Evolutionary conservation across 345 rosid genomes (phyloP), one percentile per base, ranked within the genome.

Genomic region (Geranium brycei): DNA sequence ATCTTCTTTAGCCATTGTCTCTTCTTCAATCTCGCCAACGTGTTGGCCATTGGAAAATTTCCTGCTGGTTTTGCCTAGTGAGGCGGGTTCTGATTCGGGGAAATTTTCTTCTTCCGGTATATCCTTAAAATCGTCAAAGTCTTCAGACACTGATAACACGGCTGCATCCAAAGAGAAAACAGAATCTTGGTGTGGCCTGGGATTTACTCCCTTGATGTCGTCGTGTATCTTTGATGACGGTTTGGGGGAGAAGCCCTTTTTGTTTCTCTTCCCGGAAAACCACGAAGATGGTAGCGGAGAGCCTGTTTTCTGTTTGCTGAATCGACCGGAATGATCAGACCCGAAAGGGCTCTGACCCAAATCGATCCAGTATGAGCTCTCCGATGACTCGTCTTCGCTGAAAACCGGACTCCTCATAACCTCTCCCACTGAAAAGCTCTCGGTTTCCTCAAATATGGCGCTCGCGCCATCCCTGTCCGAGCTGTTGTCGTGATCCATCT

Each of bases 381-480:
- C 89, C 4, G 85, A 77, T 17, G 83, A 85, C 67, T 79, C 87
- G 57, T 82, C 86, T 69, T 84, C 89, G 16, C 89, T 85, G 75
- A 82, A 82, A 55, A 80, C 61, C 17, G 89, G 89, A 71, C 89
- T 88, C 77, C 75, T 88, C 85, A 86, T 86, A 65, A 88, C 79
- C 74, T 86, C 91, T 47, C 89, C 95, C 31, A 88, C 85, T 2
- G 91, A 88, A 72, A 84, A 71, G 66, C 85, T 88, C 75, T 84
- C 95, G 4, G 77, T 77, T 72, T 88, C 96, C 77, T 88, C 96
- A 51, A 82, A 84, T 64, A 88, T 82, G 55, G 88, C 81, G 79
- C 92, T 88, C 47, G 88, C 80, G 60, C 88, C 96, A 62, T 88
- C 91, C 65, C 88, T 81, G 65, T 86, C 95, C 18, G 91, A 84